Evolutionary conservation across 1,284 basidiomycete species (phyloP).

Genomic region (Marasmius tenuissimus): DNA sequence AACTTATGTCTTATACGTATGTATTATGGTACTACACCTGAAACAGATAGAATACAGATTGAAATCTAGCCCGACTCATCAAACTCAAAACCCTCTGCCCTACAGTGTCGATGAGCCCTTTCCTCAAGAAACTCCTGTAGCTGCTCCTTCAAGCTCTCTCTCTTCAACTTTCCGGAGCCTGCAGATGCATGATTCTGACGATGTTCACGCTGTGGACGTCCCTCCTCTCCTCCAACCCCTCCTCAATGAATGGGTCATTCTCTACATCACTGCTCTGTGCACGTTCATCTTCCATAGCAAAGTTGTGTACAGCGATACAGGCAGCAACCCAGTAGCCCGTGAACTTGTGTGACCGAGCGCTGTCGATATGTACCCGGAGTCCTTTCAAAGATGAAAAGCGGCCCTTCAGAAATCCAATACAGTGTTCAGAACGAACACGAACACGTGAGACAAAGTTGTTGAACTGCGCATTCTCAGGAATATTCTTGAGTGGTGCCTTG

Average conservation of each 20-base stretch:
- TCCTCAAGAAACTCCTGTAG: too few species aligned
- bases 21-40: too few species aligned
- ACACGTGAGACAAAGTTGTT: constrained; percentile 12
- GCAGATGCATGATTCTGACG: too few species aligned
- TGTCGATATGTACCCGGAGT: constrained; percentile 19
- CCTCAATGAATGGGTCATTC: not conserved
- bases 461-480: constrained; percentile 11
- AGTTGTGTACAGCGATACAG: constrained; percentile 19
- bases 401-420: constrained; percentile 28
- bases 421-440: constrained; percentile 22
- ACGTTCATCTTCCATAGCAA: constrained; percentile 14
- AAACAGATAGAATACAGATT: too few species aligned
- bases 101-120: too few species aligned
- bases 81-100: too few species aligned
- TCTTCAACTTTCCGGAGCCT: not conserved
- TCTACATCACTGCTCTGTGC: not conserved
- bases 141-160: too few species aligned
- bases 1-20: too few species aligned
- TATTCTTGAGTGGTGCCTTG: constrained; percentile 5
- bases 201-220: too few species aligned
- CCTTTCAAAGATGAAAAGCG: constrained; percentile 24
- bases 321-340: constrained; percentile 23
- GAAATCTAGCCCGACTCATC: too few species aligned
- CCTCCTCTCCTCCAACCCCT: constrained; percentile 2
- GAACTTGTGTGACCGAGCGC: constrained; percentile 16